Percentiles rank a stretch among this genome's conserved stretches.
phyloP scores from a whole-genome alignment of 2,329 filamentous ascomycete genomes.

The Beauveria rudraprayagi region DNA sequence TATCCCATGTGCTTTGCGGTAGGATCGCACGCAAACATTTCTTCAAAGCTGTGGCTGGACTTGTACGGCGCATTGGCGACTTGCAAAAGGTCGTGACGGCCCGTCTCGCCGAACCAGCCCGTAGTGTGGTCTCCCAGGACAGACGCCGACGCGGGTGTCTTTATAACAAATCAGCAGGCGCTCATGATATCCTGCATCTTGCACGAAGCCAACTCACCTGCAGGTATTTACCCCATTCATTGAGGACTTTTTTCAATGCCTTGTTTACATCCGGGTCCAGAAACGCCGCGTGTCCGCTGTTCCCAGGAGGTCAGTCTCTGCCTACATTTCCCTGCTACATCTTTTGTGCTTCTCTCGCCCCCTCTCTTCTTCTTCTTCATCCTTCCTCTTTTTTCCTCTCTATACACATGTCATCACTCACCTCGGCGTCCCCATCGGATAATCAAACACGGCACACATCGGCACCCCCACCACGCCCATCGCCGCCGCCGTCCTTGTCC shows the following conservation, averaged over 20 bases:
- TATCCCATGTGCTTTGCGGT: slow-evolving; percentile 49
- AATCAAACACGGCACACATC: slow-evolving; percentile 23
- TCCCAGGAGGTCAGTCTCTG: neutral
- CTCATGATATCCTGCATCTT: no score
- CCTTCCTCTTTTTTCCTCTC: neutral
- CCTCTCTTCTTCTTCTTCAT: neutral
- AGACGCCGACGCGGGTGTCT: slow-evolving; percentile 45
- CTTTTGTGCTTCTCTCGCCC: neutral
- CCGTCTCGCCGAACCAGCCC: slow-evolving; percentile 51
- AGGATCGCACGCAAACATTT: slow-evolving; percentile 55
- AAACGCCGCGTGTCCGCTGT: slow-evolving; percentile 43
- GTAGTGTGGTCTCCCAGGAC: slow-evolving; percentile 36
- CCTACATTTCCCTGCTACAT: neutral
- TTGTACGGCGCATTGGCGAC: slow-evolving; percentile 41
- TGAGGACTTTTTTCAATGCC: slow-evolving; percentile 45
- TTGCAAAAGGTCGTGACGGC: slow-evolving; percentile 38
- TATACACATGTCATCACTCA: slow-evolving; percentile 13
- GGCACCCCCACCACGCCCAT: slow-evolving; percentile 9
- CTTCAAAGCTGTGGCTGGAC: slow-evolving; percentile 43
- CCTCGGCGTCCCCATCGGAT: slow-evolving; percentile 48
- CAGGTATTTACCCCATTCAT: slow-evolving; percentile 49
- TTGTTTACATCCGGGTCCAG: slow-evolving; percentile 46
- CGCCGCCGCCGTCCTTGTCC: slow-evolving; percentile 40
- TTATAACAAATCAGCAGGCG: neutral
- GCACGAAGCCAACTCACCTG: slow-evolving; percentile 25